Percentiles rank a stretch among this genome's conserved stretches.
These are phyloP conservation scores for Mycena pura DNA, from an alignment of 768 basidiomycete genomes.

Conservation along the genomic window DNA sequence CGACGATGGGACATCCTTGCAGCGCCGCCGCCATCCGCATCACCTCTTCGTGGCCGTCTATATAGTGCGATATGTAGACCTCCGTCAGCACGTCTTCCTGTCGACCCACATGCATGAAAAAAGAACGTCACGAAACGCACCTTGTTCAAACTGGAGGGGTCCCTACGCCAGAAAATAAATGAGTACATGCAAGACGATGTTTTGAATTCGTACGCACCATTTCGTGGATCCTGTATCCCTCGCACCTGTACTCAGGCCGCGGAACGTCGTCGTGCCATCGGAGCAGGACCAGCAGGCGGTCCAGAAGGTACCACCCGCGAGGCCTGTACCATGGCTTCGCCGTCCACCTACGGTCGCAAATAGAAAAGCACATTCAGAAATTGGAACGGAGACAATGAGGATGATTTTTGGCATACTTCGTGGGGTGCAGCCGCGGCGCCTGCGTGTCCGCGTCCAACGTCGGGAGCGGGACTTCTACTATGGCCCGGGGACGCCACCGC, in stretches of 20 bases:
- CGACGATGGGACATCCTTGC: conserved; percentile 49
- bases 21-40: conserved; percentile 48
- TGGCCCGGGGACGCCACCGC: conserved; percentile 29
- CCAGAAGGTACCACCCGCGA: conserved; percentile 34
- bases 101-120: no score
- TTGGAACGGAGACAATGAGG: no score
- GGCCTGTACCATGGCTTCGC: conserved; percentile 57
- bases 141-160: conserved; percentile 43
- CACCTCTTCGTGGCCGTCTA: conserved; percentile 49
- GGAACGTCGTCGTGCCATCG: conserved; percentile 47
- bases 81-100: no score
- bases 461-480: conserved; percentile 34
- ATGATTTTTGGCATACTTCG: conserved; percentile 31
- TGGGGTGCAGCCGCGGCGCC: conserved; percentile 42
- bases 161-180: conserved; percentile 35
- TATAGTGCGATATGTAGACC: background rate
- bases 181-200: background rate
- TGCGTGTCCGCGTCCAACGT: conserved; percentile 15
- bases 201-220: no score
- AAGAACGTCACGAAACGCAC: conserved; percentile 36
- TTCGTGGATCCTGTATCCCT: conserved; percentile 52
- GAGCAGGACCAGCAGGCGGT: conserved; percentile 40
- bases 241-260: conserved; percentile 43
- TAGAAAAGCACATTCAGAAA: background rate
- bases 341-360: conserved; percentile 32